Base-by-base conservation (phyloP, 768 basidiomycete species). In the Tephrocybe rancida region DNA sequence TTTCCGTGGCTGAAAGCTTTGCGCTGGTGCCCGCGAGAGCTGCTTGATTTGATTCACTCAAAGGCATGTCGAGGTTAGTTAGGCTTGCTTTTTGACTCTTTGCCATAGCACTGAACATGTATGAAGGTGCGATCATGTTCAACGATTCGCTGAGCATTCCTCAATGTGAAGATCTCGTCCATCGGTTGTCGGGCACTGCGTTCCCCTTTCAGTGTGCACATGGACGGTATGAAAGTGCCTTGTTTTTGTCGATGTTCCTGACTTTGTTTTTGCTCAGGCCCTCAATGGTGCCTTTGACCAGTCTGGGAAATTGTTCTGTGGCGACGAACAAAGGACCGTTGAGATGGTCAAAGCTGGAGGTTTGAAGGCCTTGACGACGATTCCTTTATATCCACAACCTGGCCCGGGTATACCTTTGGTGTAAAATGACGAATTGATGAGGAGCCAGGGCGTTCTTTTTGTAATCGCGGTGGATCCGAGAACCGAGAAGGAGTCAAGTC, bases 171-270 rank as follows among this genome's bases (percentile, higher is more conserved):
- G 72, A 76, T 43, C 79, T 99, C 37, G 76, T 98, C 41, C 61
- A 64, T 5, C 79, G 84, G 58, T 77, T 99, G 25, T 78, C 87
- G 8, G 67, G 79, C 56, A 92, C 93, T 2, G 77, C 79, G 3
- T 88, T 92, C 62, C 95, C 96, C 1, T 98, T 97, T 70, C 92
- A 92, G 66, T 99, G 97, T 71, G 97, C 97, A 27, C 97, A 99
- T 70, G 97, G 96, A 65, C 80, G 91, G 91, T 88, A 54, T 66
- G 43, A 29, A 27, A 44, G 30, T 32, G 46, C 48, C 22, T 44
- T 52, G 21, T 16, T 9, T 24, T 54, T 29, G 26, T 18, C 48
- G 18, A 35, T 4, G 5, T 25, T 49, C 13, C 10, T 42, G 29
- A 50, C 26, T 16, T 34, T 41, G 3, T 41, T 29, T 3, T 37